Evolutionary conservation across 140 eudicot genomes (phyloP), one percentile per base, ranked within the genome.

Genomic region (Bidens hawaiensis): DNA sequence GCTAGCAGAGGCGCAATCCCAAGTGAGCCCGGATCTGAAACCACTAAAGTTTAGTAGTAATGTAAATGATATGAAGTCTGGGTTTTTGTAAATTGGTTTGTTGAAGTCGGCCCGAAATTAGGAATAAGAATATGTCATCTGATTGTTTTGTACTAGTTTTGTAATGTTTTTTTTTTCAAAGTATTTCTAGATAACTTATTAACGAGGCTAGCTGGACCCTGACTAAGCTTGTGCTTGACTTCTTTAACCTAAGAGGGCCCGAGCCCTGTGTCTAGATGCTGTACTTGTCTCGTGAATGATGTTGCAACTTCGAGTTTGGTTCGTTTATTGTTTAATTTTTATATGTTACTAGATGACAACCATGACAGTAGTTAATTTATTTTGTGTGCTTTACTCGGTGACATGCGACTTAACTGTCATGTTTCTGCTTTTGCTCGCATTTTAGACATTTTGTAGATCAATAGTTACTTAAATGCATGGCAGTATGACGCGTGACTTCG

Each of bases 1-100:
- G 81, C 93, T 88, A 24, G 99, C 95, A 28, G 87, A 93, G 51
- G 67, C 68, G 71, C 85, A 93, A 45, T 72, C 83, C 12, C 95
- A 82, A 65, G 79, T 78, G 24, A 72, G 84, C 12, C 85, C 84
- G 6, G 80, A 70, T 48, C 59, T 66, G 58, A 77, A 71, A 60
- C 17, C 76, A 11, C 64, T 70, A 60, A 81, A 66, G 76, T 76
- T 65, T 58, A 61, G 59, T 46, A 76, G 81, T 76, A 14, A 13
- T 53, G 86, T 80, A 68, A 73, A 75, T 73, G 88, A 90, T 68
- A 73, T 57, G 15, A 75, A 77, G 77, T 74, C 86, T 14, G 97
- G 96, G 15, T 84, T 62, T 76, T 78, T 81, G 82, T 83, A 78
- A 78, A 51, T 83, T 77, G 48, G 48, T 41, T 24, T 28, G 55